Evolutionary conservation across 768 basidiomycete species (phyloP).

Genomic region (Baorangia bicolor): DNA sequence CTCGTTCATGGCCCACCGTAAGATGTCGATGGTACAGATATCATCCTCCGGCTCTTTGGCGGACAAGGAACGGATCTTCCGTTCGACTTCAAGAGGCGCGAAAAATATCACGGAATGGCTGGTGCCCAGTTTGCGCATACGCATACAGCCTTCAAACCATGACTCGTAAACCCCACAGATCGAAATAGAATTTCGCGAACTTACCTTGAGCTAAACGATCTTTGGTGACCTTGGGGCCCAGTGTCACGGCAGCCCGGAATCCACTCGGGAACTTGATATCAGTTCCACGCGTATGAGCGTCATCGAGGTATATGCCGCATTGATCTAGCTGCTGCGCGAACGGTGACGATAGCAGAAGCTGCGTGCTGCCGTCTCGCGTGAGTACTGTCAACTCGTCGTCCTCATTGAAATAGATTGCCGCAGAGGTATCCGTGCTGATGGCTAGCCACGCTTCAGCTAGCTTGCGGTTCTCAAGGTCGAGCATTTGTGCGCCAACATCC

Average conservation of each 20-base stretch:
- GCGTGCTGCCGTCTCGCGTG: neutral
- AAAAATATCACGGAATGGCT: conserved; percentile 48
- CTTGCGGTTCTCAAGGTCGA: conserved; percentile 44
- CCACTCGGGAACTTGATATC: conserved; percentile 48
- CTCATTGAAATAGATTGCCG: conserved; percentile 42
- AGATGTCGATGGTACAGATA: conserved; percentile 33
- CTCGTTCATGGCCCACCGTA: conserved; percentile 46
- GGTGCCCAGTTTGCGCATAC: conserved; percentile 46
- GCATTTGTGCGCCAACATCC: conserved; percentile 56
- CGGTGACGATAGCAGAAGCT: neutral
- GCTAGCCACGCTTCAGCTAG: conserved; percentile 29
- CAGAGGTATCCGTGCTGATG: conserved; percentile 28
- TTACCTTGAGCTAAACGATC: conserved; percentile 48
- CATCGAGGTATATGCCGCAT: conserved; percentile 52
- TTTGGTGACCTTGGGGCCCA: conserved; percentile 52
- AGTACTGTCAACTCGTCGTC: conserved; percentile 3
- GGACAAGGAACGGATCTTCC: conserved; percentile 31
- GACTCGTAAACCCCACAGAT: neutral
- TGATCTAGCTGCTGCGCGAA: conserved; percentile 34
- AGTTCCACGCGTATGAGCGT: conserved; percentile 49
- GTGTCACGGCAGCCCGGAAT: conserved; percentile 18
- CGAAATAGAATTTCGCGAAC: neutral
- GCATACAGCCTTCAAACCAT: conserved; percentile 41
- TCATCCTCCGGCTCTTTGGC: conserved; percentile 6
- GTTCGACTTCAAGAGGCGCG: conserved; percentile 41